phyloP scores from a whole-genome alignment of 768 basidiomycete genomes.

The Tylopilus felleus region DNA sequence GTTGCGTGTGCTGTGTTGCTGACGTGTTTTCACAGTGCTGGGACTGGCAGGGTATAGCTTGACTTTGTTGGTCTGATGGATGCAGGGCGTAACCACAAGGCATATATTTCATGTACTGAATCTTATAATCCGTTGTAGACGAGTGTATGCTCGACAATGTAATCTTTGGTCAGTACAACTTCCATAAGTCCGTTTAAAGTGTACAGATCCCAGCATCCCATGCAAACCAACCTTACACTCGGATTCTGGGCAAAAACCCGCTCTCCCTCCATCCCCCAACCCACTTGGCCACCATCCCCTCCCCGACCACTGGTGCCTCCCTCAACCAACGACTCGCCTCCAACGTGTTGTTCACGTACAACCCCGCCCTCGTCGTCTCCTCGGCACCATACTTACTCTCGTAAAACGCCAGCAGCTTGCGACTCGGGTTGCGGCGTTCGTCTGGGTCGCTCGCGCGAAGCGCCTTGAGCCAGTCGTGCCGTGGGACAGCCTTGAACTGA shows the following conservation, averaged over 20 bases:
- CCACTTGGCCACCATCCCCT: constrained; percentile 41
- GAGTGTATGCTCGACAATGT: not conserved
- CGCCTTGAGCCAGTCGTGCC: constrained; percentile 22
- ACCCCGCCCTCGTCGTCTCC: constrained; percentile 3
- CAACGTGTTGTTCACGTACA: constrained; percentile 11
- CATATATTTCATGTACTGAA: not conserved
- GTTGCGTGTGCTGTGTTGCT: not conserved
- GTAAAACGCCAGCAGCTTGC: constrained; percentile 25
- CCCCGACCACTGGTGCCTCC: constrained; percentile 10
- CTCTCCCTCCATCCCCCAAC: constrained; percentile 39
- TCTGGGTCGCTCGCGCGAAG: constrained; percentile 22
- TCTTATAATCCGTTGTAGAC: not conserved
- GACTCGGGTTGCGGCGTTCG: constrained; percentile 23
- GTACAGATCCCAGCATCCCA: too few relatives aligned
- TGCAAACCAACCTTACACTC: not conserved
- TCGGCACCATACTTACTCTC: constrained; percentile 24
- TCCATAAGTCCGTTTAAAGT: not conserved
- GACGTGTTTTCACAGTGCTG: constrained; percentile 28
- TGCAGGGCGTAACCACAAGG: not conserved
- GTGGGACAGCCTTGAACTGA: constrained; percentile 19
- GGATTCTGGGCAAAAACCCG: constrained; percentile 30
- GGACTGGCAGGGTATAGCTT: constrained; percentile 36
- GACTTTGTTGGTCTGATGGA: constrained; percentile 23
- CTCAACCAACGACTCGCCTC: constrained; percentile 17
- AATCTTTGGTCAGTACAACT: not conserved